Evolutionary conservation across 176 grass and related monocot species (phyloP).

Genomic region (Bothriochloa decipiens): DNA sequence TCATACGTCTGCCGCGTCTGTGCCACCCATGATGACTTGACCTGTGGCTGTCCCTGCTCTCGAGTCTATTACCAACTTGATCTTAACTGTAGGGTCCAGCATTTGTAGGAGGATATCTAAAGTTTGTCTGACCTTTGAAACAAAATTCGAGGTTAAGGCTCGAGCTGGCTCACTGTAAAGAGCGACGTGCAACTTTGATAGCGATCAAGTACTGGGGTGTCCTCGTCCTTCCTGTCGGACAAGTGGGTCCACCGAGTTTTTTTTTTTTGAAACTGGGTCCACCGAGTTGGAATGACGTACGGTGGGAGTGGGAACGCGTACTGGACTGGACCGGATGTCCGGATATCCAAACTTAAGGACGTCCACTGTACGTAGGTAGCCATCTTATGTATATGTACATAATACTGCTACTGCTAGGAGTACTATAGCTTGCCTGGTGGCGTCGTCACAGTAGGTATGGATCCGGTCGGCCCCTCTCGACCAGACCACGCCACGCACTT

Average conservation of each 20-base stretch:
- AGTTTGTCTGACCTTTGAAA: not conserved
- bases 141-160: not conserved
- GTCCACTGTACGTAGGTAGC: not conserved
- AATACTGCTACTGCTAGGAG: not conserved
- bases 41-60: no score
- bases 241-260: no score
- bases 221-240: slow-evolving; percentile 40
- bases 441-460: not conserved
- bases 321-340: no score
- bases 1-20: no score
- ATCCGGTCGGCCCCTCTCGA: not conserved
- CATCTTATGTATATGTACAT: no score
- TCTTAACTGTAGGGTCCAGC: no score
- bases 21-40: no score
- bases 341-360: no score
- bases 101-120: not conserved
- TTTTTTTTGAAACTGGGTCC: no score
- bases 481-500: slow-evolving; percentile 15
- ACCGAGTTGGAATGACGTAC: not conserved
- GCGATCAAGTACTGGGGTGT: slow-evolving; percentile 30
- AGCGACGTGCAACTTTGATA: not conserved
- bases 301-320: no score
- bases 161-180: not conserved
- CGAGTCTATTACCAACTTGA: no score
- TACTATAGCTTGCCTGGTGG: not conserved